phyloP scores from a whole-genome alignment of 805 yeast genomes.

The Tetrapisispora taiwanensis region DNA sequence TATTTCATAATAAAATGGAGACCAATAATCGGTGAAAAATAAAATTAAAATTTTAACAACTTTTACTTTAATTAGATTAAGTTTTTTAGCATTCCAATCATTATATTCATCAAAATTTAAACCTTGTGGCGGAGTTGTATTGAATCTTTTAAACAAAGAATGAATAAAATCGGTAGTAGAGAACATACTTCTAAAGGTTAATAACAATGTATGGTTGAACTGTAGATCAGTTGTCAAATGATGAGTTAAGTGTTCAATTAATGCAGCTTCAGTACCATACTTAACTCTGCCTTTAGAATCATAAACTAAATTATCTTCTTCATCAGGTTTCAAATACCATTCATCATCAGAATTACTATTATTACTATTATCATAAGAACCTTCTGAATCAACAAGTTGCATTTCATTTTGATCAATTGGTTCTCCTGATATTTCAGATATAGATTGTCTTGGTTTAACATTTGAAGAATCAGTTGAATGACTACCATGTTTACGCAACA shows the following conservation, averaged over 20 bases:
- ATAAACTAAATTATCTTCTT: constrained; percentile 44
- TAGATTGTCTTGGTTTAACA: neutral
- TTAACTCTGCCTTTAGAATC: constrained; percentile 62
- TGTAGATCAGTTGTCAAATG: constrained; percentile 50
- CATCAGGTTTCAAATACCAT: constrained; percentile 63
- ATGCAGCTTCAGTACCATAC: constrained; percentile 73
- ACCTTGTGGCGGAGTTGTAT: constrained; percentile 80
- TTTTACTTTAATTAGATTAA: constrained; percentile 51
- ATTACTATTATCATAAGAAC: constrained; percentile 6
- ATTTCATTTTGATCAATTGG: constrained; percentile 2
- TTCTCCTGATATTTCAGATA: neutral
- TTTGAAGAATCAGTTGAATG: neutral
- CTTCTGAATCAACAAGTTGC: neutral
- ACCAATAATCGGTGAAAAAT: constrained; percentile 60
- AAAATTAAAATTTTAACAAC: constrained; percentile 55
- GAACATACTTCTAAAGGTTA: constrained; percentile 65
- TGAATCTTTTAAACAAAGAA: constrained; percentile 50
- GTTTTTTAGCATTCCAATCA: constrained; percentile 60
- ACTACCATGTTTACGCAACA: neutral
- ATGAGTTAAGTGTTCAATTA: constrained; percentile 68
- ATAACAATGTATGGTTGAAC: constrained; percentile 56
- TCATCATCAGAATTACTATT: constrained; percentile 35
- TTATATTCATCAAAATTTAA: constrained; percentile 69
- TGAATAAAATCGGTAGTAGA: constrained; percentile 51
- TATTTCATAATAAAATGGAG: constrained; percentile 43